A percentile compares a stretch with the other conserved stretches of the same genome.
Conservation (phyloP, 495 filamentous ascomycete species). For the Xylaria flabelliformis region DNA sequence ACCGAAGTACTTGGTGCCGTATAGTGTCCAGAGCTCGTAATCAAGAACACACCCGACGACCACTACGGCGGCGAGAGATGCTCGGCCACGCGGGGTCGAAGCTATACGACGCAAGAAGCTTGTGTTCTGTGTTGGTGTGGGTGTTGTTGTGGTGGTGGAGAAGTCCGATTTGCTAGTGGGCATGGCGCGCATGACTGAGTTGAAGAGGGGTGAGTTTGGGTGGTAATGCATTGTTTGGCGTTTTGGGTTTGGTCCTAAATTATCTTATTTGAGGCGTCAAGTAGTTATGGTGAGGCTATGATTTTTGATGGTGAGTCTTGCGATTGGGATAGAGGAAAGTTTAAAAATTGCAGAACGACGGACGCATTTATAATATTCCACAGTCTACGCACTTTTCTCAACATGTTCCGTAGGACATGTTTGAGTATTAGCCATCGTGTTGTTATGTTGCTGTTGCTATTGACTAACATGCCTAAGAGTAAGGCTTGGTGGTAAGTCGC, state of each 20-base stretch:
- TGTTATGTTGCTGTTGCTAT: not conserved
- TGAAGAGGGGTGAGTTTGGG: not conserved
- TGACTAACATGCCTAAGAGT: conserved; percentile 18
- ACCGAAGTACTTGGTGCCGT: conserved; percentile 17
- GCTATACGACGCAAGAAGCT: conserved; percentile 13
- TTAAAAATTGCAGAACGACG: not conserved
- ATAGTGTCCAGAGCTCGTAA: conserved; percentile 18
- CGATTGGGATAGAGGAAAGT: not conserved
- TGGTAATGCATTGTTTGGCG: not conserved
- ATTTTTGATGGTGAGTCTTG: not conserved
- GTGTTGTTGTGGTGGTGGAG: not conserved
- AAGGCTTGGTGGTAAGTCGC: conserved; percentile 15
- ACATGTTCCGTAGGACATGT: not conserved
- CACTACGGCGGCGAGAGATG: conserved; percentile 1
- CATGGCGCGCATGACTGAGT: not conserved
- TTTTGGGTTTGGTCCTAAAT: not conserved
- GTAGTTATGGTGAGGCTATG: not conserved
- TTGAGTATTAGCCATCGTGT: not conserved
- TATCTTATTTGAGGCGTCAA: not conserved
- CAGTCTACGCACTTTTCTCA: not conserved
- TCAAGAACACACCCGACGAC: not conserved
- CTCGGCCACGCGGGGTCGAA: conserved; percentile 13
- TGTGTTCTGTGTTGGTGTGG: not conserved
- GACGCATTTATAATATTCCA: conserved; percentile 2
- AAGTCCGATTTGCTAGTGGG: conserved; percentile 1